These are phyloP conservation scores for Cladosporium sp. DNA, from an alignment of 2,329 filamentous ascomycete species.

Conservation along the genomic window DNA sequence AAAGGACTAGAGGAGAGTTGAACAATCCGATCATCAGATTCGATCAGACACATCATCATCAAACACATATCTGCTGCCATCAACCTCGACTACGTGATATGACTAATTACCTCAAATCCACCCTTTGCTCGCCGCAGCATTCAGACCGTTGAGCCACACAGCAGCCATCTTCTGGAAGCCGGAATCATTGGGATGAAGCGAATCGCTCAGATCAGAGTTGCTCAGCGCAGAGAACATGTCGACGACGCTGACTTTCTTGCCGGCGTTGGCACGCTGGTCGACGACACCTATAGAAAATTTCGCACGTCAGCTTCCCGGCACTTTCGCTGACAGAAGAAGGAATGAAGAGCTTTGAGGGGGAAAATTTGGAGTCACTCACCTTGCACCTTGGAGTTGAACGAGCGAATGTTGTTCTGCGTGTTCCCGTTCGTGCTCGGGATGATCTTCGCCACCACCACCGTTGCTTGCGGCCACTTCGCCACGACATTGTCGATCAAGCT, in stretches of 20 bases:
- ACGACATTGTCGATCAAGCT: constrained; percentile 13
- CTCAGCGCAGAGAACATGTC: neutral
- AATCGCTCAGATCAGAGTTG: constrained; percentile 4
- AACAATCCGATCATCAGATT: too few relatives aligned
- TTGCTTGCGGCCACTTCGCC: constrained; percentile 10
- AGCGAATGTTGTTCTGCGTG: neutral
- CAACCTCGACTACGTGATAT: too few relatives aligned
- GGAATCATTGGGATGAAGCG: constrained; percentile 12
- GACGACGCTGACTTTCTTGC: constrained; percentile 7
- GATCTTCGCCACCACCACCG: constrained; percentile 14
- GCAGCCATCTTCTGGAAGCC: constrained; percentile 16
- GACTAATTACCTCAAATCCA: constrained; percentile 11
- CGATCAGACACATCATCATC: too few relatives aligned
- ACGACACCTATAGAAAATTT: constrained; percentile 2
- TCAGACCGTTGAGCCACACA: constrained; percentile 12
- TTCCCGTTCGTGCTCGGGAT: neutral
- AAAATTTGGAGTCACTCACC: neutral
- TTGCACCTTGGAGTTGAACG: constrained; percentile 8
- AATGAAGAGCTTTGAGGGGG: neutral
- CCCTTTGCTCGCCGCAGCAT: neutral
- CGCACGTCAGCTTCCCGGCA: neutral
- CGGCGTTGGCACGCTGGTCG: neutral
- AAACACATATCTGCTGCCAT: too few relatives aligned
- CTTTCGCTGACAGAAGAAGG: too few relatives aligned
- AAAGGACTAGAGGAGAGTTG: too few relatives aligned